A percentile compares a stretch with the other conserved stretches of the same genome.
phyloP scores from a whole-genome alignment of 2,329 filamentous ascomycete genomes.

The Clarireedia monteithiana region DNA sequence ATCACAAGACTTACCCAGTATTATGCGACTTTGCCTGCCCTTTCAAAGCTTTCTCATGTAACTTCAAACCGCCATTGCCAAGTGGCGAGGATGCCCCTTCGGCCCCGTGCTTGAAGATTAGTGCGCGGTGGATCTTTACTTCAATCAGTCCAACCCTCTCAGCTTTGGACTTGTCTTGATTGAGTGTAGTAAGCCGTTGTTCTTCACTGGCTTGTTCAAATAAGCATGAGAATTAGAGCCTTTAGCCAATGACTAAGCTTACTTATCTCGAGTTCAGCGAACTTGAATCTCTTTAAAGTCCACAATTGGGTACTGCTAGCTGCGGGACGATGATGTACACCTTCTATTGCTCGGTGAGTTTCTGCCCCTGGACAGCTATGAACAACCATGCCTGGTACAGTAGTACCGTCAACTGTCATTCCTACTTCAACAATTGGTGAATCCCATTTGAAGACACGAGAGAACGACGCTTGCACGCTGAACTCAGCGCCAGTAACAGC shows the following conservation, averaged over 20 bases:
- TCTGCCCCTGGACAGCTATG: neutral
- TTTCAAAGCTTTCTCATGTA: constrained; percentile 7
- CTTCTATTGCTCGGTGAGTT: neutral
- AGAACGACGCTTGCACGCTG: neutral
- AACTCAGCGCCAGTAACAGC: neutral
- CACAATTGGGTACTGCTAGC: too few species aligned
- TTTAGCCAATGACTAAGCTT: neutral
- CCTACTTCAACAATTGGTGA: neutral
- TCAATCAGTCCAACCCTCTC: constrained; percentile 1
- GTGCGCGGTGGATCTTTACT: neutral
- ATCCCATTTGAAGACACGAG: neutral
- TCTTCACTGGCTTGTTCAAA: neutral
- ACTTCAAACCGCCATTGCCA: neutral
- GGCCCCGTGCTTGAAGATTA: neutral
- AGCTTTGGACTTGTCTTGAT: neutral
- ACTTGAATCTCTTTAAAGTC: neutral
- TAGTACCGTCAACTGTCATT: neutral
- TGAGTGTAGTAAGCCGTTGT: neutral
- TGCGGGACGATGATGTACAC: too few species aligned
- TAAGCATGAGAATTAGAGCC: neutral
- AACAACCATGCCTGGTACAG: too few species aligned
- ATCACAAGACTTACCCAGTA: neutral
- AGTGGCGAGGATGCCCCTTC: too few species aligned
- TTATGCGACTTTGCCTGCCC: constrained; percentile 1
- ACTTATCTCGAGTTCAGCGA: constrained; percentile 1